Evolutionary conservation across 306 rosid species (phyloP), one percentile per base, ranked within the genome.

Genomic region (Citrullus colocynthis): DNA sequence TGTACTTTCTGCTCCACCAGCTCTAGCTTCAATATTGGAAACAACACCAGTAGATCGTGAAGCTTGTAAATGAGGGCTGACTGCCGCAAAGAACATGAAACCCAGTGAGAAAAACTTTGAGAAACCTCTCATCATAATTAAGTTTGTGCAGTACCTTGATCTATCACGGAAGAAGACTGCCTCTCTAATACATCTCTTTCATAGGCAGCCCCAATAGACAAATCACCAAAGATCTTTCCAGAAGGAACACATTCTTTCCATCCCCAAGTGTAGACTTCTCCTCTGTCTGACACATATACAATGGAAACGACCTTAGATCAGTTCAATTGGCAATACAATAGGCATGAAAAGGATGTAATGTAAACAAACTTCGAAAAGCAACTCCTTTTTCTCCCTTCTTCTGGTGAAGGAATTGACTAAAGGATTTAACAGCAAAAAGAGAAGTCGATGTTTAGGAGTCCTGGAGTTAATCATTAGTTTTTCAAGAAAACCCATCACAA

Each of bases 181-280:
- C 85, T 82, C 72, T 90, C 96, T n/a, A 78, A 70, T 62, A 77
- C 85, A 81, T 88, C 91, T 81, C 80, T 93, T 81, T 86, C 96
- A n/a, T 76, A 70, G 80, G 85, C 88, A 79, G 77, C 65, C 54
- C 83, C 90, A 42, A 78, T 20, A 55, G 78, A 77, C 70, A 87
- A 78, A 77, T 90, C 94, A 11, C 88, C 90, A 80, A 90, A 66
- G 78, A 91, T 85, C 88, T 86, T 93, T 57, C 98, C 98, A 67
- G 98, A 89, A 21, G 98, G 98, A 87, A 93, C 85, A 85, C 98
- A 93, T 87, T 93, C 98, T 84, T 88, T 93, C 98, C 98, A 93
- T 73, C 98, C 98, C 98, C 98, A 93, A 6, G 98, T 90, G 82
- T 89, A 93, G 75, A 93, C 94, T 82, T 88, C 91, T 84, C 93